Evolutionary conservation across 2,329 filamentous ascomycete species (phyloP), one percentile per base, ranked within the genome.

Genomic region (Penicillium hordei): DNA sequence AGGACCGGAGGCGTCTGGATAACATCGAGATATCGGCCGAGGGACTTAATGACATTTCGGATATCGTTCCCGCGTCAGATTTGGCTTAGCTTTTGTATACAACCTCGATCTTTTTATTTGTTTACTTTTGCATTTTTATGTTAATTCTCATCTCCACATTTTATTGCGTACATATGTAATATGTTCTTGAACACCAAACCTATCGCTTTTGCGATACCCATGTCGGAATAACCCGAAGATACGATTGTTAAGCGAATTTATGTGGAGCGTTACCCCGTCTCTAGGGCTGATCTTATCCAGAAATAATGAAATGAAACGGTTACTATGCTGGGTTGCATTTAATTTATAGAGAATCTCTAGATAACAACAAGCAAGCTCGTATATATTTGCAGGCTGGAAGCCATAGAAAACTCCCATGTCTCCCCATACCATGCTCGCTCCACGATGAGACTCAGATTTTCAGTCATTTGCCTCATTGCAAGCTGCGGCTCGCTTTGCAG

Each of bases 21-120:
- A 78, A 74, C 61, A 76, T 80, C 65, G 75, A 70, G 0, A 72
- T 73, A 49, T 64, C 72, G 21, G 66, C 68, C 0, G 68, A 70
- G 29, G 69, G 72, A 31, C 62, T 70, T n/a, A 72, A 73, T 17
- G 70, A 70, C 29, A 68, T 66, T 27, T 68, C 66, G 9, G 52
- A 62, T 33, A 31, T 61, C 33, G 50, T 68, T 15, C 71, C 62
- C 13, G 51, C 65, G 23, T 70, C 66, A 5, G 66, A 71, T 63
- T 58, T 67, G 5, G 54, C 63, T 25, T 60, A 66, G 55, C 63
- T 40, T 69, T 50, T 62, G 40, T n/a, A 10, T 23, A 43, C 34
- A 57, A 49, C 23, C 23, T 54, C 43, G 52, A 17, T 42, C 19
- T 40, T 10, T 40, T 12, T 17, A n/a, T 48, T 52, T 29, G 15